Evolutionary conservation across 352 stramenopile species (phyloP).

Genomic region (Phytophthora colocasiae): DNA sequence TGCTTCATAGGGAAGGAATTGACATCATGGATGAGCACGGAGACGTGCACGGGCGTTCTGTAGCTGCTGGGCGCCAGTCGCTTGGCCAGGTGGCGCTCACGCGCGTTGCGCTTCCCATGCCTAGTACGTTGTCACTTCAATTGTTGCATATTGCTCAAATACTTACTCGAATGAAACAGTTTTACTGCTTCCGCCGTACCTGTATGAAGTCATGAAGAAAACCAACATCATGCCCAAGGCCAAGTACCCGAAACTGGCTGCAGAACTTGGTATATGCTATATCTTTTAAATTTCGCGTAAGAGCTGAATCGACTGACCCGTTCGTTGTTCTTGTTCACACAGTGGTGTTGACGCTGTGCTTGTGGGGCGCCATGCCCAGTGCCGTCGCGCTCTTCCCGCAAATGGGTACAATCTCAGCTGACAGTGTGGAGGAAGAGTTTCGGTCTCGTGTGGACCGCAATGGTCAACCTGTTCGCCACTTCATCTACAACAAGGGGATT

Average conservation of each 20-base stretch:
- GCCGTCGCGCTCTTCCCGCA: constrained; percentile 86
- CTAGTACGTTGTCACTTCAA: constrained; percentile 52
- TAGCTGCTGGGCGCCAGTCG: constrained; percentile 80
- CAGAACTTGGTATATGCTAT: constrained; percentile 65
- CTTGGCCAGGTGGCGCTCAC: constrained; percentile 84
- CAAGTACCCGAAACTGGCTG: constrained; percentile 77
- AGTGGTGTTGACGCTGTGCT: constrained; percentile 79
- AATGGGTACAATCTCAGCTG: constrained; percentile 71
- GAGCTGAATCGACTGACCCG: constrained; percentile 3
- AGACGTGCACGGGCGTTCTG: constrained; percentile 77
- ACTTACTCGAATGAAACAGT: constrained; percentile 42
- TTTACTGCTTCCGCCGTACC: constrained; percentile 80
- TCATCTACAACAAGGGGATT: constrained; percentile 87
- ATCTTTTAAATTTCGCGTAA: neutral
- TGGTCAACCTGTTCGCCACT: constrained; percentile 62
- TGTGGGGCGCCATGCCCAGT: constrained; percentile 81
- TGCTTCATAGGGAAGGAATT: constrained; percentile 71
- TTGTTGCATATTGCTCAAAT: neutral
- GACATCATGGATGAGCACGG: constrained; percentile 86
- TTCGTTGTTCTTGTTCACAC: constrained; percentile 11
- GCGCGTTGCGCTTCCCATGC: constrained; percentile 79
- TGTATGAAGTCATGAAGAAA: constrained; percentile 83
- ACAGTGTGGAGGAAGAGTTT: constrained; percentile 73
- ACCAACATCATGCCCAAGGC: constrained; percentile 72
- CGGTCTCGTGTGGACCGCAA: constrained; percentile 61